Percentiles rank a stretch among this genome's conserved stretches.
These are phyloP conservation scores for Alternaria postmessia DNA, from an alignment of 2,329 filamentous ascomycete genomes.

Conservation along the genomic window DNA sequence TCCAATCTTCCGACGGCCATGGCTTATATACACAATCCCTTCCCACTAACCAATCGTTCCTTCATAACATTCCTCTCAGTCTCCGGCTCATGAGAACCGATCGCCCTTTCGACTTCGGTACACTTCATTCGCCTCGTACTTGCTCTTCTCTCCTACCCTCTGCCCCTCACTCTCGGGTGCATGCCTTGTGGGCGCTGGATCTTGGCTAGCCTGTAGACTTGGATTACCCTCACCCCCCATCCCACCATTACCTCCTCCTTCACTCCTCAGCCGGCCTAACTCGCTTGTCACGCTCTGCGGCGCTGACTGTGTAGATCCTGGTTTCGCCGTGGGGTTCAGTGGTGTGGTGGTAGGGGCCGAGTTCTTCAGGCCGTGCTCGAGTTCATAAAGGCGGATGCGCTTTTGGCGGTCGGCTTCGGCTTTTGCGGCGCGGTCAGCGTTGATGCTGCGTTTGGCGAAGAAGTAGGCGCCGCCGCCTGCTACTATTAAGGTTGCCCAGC, in stretches of 20 bases:
- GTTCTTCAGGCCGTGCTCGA: slow-evolving; percentile 34
- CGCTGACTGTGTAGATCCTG: slow-evolving; percentile 15
- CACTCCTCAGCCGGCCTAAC: slow-evolving; percentile 15
- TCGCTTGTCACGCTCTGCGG: slow-evolving; percentile 18
- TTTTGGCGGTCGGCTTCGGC: slow-evolving; percentile 59
- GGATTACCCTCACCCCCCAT: slow-evolving; percentile 59
- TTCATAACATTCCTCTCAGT: not conserved
- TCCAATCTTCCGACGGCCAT: not conserved
- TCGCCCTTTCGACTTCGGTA: slow-evolving; percentile 85
- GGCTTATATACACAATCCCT: not conserved
- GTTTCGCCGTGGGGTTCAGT: slow-evolving; percentile 21
- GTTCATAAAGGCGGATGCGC: slow-evolving; percentile 40
- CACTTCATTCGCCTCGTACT: slow-evolving; percentile 82
- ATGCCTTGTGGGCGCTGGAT: slow-evolving; percentile 87
- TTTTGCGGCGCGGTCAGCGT: slow-evolving; percentile 82
- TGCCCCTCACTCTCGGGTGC: slow-evolving; percentile 75
- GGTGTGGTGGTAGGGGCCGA: slow-evolving; percentile 13
- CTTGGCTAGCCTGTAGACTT: slow-evolving; percentile 74
- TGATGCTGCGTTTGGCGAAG: slow-evolving; percentile 94
- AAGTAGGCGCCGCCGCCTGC: slow-evolving; percentile 92
- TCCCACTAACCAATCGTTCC: not conserved
- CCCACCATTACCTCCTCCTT: slow-evolving; percentile 18
- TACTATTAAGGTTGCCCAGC: slow-evolving; percentile 85
- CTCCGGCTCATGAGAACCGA: slow-evolving; percentile 65
- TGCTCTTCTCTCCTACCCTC: slow-evolving; percentile 77